A percentile compares a stretch with the other conserved stretches of the same genome.
These are phyloP conservation scores for Hypoxylon cercidicola DNA, from an alignment of 495 filamentous ascomycete genomes.

Conservation along the genomic window DNA sequence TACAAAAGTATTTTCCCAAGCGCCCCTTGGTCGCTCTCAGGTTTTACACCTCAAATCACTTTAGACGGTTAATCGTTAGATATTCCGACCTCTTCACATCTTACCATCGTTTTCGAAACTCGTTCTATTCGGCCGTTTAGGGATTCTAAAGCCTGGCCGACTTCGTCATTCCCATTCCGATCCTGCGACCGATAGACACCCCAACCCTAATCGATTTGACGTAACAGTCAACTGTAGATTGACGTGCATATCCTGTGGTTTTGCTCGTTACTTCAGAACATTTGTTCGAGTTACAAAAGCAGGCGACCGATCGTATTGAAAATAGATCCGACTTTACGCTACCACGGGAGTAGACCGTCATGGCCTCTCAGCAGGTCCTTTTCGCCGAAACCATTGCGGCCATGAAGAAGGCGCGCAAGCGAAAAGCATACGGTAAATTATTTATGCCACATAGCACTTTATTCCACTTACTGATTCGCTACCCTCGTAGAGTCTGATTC, in stretches of 20 bases:
- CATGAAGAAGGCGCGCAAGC: constrained; percentile 77
- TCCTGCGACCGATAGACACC: constrained; percentile 31
- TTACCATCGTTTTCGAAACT: background rate
- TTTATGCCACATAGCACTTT: constrained; percentile 1
- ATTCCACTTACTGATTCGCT: constrained; percentile 20
- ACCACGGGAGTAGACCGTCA: constrained; percentile 50
- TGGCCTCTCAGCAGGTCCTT: constrained; percentile 76
- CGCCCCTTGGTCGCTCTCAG: constrained; percentile 14
- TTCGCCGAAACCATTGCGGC: constrained; percentile 78
- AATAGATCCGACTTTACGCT: constrained; percentile 10
- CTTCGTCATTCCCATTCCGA: constrained; percentile 25
- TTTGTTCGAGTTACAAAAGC: background rate
- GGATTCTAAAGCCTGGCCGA: background rate
- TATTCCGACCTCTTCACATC: background rate
- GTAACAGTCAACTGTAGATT: background rate
- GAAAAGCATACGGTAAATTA: constrained; percentile 66
- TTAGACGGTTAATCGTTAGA: background rate
- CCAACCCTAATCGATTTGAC: constrained; percentile 2
- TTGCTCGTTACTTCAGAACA: background rate
- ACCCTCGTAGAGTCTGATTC: constrained; percentile 77
- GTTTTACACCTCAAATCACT: background rate
- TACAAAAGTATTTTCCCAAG: constrained; percentile 31
- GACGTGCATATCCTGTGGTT: background rate
- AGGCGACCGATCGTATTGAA: background rate
- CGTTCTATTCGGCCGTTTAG: constrained; percentile 2